These are phyloP conservation scores for Tardiomyces blankii DNA, from an alignment of 1,139 yeast genomes.

Conservation along the genomic window DNA sequence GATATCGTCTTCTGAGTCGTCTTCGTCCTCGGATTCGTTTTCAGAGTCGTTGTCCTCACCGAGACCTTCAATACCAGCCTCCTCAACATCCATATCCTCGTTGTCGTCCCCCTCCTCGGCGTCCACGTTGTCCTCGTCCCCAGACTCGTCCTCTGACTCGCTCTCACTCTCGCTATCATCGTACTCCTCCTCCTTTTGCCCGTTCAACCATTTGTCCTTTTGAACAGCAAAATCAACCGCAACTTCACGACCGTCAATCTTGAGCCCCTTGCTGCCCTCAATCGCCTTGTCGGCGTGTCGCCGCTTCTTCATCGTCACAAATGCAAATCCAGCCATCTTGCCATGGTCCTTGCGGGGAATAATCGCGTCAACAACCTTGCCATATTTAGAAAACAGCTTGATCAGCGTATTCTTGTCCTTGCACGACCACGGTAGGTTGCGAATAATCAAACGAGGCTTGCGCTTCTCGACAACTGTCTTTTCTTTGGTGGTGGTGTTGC, in stretches of 20 bases:
- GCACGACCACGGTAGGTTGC: constrained; percentile 95
- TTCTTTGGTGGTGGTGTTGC: background rate
- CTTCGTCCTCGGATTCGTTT: constrained; percentile 21
- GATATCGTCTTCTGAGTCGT: constrained; percentile 22
- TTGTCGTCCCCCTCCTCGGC: constrained; percentile 17
- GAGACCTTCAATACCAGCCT: constrained; percentile 15
- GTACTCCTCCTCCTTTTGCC: constrained; percentile 30
- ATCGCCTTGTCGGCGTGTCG: constrained; percentile 75
- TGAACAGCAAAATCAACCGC: constrained; percentile 92
- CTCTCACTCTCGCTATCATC: constrained; percentile 22
- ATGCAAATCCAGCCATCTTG: constrained; percentile 89
- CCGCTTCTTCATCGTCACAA: constrained; percentile 78
- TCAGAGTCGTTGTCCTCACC: constrained; percentile 18
- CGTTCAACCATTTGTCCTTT: constrained; percentile 65
- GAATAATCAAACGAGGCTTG: constrained; percentile 71
- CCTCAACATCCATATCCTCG: constrained; percentile 17
- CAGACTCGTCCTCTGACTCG: constrained; percentile 16
- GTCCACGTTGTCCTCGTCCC: constrained; percentile 14
- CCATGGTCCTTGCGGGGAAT: constrained; percentile 87
- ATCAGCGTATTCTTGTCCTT: constrained; percentile 64
- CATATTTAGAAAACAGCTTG: constrained; percentile 63
- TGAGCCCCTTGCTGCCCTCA: constrained; percentile 56
- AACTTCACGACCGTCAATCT: constrained; percentile 83
- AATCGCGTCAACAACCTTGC: constrained; percentile 80
- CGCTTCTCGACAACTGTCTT: constrained; percentile 40